Evolutionary conservation across 768 basidiomycete genomes (phyloP), one percentile per base, ranked within the genome.

Genomic region (Pleurotus platypus): DNA sequence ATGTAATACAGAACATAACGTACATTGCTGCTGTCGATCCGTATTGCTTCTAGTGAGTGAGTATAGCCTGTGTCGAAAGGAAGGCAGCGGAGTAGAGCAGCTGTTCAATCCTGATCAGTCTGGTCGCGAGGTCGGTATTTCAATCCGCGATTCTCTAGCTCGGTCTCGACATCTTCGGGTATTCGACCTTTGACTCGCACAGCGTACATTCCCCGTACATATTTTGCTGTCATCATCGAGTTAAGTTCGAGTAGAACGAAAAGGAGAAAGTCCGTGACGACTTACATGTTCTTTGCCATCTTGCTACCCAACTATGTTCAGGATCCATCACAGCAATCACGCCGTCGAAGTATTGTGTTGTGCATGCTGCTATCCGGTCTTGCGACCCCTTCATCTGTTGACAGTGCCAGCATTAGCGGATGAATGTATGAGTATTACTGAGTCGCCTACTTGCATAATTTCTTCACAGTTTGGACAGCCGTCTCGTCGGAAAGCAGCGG

Each of bases 381-480:
- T 83, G 77, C 50, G 84, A 89, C 18, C 88, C 87, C 73, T 92
- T 91, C 85, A 98, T 87, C 95, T 98, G 62, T 18, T 37, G 26
- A 18, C 40, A 47, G 24, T 26, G 24, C 24, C 24, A 24, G 30
- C n/a, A 27, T 38, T 8, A 45, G 16, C 16, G 8, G 4, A 35
- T 20, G 49, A 2, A 60, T 6, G 24, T 60, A 24, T 5, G 12
- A 5, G 43, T 38, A 18, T 4, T 24, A 20, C 3, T 12, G 45
- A 27, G 20, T 26, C 5, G 58, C 82, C 56, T 58, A 95, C 96
- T 79, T 94, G 89, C 70, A 98, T 82, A 62, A 95, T 79, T 67
- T 96, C 92, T 64, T 98, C 96, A 67, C 97, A 99, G 70, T 99
- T 99, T 45, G 96, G 96, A 69, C 97, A 99, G 4, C 97, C 97